Conservation (phyloP, 371 early-diverging fungal genomes). For the Mortierella sp. region DNA sequence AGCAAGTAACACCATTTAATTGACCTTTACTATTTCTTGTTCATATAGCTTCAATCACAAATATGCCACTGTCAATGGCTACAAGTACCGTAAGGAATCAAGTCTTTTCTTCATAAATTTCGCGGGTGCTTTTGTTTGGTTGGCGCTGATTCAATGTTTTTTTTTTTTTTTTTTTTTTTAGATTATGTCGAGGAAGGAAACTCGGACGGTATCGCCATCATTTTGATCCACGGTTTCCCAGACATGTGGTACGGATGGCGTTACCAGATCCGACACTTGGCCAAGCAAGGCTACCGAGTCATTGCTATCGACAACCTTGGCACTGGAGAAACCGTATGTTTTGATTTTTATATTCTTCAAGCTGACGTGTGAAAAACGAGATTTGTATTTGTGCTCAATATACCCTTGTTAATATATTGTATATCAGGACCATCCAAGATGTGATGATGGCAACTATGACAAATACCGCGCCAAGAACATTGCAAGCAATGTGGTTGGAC, state of each 20-base stretch:
- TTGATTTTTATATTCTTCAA: too few relatives aligned
- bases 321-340: constrained; percentile 74
- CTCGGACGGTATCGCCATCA: constrained; percentile 58
- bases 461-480: constrained; percentile 23
- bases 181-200: constrained; percentile 81
- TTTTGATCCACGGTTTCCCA: constrained; percentile 82
- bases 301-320: constrained; percentile 78
- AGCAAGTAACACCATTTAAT: too few relatives aligned
- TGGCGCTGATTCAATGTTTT: neutral
- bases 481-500: constrained; percentile 16
- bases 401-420: too few relatives aligned
- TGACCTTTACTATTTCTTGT: neutral
- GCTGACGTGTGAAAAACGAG: too few relatives aligned
- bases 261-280: constrained; percentile 77
- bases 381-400: too few relatives aligned
- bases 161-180: constrained; percentile 15
- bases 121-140: too few relatives aligned
- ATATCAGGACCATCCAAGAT: constrained; percentile 25
- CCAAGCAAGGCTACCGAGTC: constrained; percentile 76
- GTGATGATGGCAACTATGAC: constrained; percentile 12
- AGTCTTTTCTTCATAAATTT: too few relatives aligned
- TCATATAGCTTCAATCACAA: constrained; percentile 38
- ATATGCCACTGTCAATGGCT: constrained; percentile 19
- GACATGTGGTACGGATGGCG: constrained; percentile 83
- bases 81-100: constrained; percentile 24